Base-by-base conservation (phyloP, 768 basidiomycete genomes). In the Boletus reticuloceps region DNA sequence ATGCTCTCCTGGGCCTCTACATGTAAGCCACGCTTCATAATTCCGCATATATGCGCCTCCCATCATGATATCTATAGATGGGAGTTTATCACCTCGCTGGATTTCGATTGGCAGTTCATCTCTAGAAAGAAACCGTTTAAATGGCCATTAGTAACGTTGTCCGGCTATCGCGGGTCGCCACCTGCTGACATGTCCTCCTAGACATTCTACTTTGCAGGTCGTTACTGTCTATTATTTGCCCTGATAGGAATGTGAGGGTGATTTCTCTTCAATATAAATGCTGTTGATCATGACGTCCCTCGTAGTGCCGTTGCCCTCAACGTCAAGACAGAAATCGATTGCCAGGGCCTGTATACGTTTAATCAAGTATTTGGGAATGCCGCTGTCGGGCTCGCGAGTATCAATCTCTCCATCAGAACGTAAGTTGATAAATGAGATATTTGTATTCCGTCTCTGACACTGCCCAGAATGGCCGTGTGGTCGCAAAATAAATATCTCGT, bases 391-490 rank as follows among this genome's bases (percentile, higher is more conserved):
- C 73, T 88, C 5, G 86, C 87, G 13, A 87, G 84, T 64, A 80
- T 89, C 54, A 89, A 88, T 63, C 76, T 89, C 11, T 84, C 83
- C 2, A 70, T 88, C 38, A 73, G 86, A 68, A 88, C 86, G 85
- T 86, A 66, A 59, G 82, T 72, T 1, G 3, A 25, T 50, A 51
- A 17, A 51, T 22, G 20, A 27, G 36, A n/a, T 38, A 29, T 14
- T 13, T 41, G 22, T 42, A 25, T 38, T 20, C 44, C 10, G 4
- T 44, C 46, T 12, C 45, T 64, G 22, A 59, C 43, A 16, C 12
- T 46, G 40, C 32, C 50, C 54, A 88, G 87, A 7, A 84, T 89
- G 64, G 87, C 87, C 0, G 82, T 89, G 2, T 89, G 87, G 85
- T 81, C 80, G 0, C 79, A 85, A 56, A 77, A 73, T 45, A 76